These are phyloP conservation scores for Candida insectorum DNA, from an alignment of 805 yeast species.

Conservation along the genomic window DNA sequence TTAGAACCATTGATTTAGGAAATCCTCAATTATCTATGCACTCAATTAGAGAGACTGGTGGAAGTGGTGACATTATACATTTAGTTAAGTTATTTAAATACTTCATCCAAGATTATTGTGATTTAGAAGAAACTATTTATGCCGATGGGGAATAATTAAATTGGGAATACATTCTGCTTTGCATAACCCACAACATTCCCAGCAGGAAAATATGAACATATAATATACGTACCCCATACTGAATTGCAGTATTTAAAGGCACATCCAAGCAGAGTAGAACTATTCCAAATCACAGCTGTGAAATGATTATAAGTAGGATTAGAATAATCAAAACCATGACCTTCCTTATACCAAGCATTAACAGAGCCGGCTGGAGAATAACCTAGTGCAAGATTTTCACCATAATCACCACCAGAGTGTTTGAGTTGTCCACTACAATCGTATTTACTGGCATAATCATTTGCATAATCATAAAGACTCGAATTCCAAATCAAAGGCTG, in stretches of 20 bases:
- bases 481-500: slow-evolving; percentile 30
- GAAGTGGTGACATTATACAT: slow-evolving; percentile 65
- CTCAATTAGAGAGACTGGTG: slow-evolving; percentile 88
- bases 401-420: slow-evolving; percentile 35
- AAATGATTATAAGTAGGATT: slow-evolving; percentile 33
- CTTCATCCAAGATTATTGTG: slow-evolving; percentile 46
- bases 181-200: slow-evolving; percentile 28
- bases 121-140: slow-evolving; percentile 25
- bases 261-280: slow-evolving; percentile 31
- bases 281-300: slow-evolving; percentile 37
- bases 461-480: slow-evolving; percentile 28
- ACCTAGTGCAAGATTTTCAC: slow-evolving; percentile 41
- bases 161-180: slow-evolving; percentile 22
- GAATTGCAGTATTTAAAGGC: slow-evolving; percentile 28
- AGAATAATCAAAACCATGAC: slow-evolving; percentile 23
- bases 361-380: slow-evolving; percentile 30
- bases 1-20: slow-evolving; percentile 85
- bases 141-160: slow-evolving; percentile 11
- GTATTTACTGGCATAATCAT: slow-evolving; percentile 26
- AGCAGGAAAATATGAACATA: slow-evolving; percentile 34
- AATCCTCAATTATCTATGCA: slow-evolving; percentile 94
- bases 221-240: slow-evolving; percentile 34
- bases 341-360: slow-evolving; percentile 41
- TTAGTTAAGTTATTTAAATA: slow-evolving; percentile 60
- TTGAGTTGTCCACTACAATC: slow-evolving; percentile 31